phyloP scores from a whole-genome alignment of 306 rosid species.

The Herpetospermum pedunculosum region DNA sequence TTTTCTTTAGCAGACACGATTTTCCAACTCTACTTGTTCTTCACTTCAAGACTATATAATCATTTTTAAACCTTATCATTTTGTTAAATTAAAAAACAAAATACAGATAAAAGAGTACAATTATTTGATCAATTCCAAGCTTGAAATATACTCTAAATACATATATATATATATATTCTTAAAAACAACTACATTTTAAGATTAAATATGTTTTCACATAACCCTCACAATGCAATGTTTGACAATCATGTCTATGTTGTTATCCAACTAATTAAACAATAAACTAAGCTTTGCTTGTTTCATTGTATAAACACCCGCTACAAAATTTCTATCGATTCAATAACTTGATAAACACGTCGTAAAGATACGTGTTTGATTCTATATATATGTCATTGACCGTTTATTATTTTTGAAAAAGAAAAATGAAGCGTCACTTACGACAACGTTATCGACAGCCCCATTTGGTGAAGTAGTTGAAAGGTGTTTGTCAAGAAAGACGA shows the following conservation, averaged over 20 bases:
- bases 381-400: not conserved
- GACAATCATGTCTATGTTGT: not conserved
- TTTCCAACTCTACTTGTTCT: not conserved
- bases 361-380: conserved; percentile 14
- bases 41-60: not conserved
- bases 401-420: not conserved
- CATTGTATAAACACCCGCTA: not conserved
- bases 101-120: not conserved
- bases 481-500: not conserved
- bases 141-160: not conserved
- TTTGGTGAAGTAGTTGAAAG: conserved; percentile 1
- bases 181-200: not conserved
- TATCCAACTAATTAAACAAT: not conserved
- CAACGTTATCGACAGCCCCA: not conserved
- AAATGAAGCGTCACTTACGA: not conserved
- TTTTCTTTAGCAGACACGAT: not conserved
- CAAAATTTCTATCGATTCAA: conserved; percentile 6
- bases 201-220: not conserved
- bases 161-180: not conserved
- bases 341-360: conserved; percentile 3
- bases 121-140: conserved; percentile 1
- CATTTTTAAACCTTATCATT: not conserved
- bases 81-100: not conserved
- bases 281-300: conserved; percentile 7
- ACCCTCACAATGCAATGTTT: not conserved